Evolutionary conservation across 2,329 filamentous ascomycete species (phyloP).

Genomic region (Proliferodiscus dingleyae): DNA sequence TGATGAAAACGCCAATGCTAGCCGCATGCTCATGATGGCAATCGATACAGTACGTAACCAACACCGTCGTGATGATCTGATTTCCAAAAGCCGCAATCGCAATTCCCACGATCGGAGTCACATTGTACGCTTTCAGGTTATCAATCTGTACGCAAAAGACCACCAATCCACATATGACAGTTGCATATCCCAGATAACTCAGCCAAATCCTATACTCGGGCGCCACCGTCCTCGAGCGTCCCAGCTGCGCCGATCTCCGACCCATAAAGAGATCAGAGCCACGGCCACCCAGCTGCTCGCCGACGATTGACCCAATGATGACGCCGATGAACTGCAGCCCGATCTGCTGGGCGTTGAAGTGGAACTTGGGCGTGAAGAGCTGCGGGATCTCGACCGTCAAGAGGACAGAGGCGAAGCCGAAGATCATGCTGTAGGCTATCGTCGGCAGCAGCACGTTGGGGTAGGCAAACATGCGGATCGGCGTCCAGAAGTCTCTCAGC

Average conservation of each 20-base stretch:
- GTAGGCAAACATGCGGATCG: conserved; percentile 35
- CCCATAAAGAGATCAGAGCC: conserved; percentile 50
- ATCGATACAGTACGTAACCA: conserved; percentile 45
- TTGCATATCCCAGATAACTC: conserved; percentile 46
- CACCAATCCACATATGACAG: conserved; percentile 47
- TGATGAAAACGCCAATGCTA: conserved; percentile 56
- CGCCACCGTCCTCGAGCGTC: conserved; percentile 16
- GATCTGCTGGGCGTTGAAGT: conserved; percentile 50
- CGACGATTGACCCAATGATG: conserved; percentile 51
- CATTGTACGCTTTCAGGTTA: conserved; percentile 45
- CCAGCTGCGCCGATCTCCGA: conserved; percentile 30
- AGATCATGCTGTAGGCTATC: conserved; percentile 50
- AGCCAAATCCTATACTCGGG: conserved; percentile 55
- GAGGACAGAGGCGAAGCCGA: conserved; percentile 48
- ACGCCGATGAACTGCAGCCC: conserved; percentile 53
- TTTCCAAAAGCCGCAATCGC: conserved; percentile 50
- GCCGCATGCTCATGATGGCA: conserved; percentile 49
- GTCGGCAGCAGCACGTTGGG: conserved; percentile 47
- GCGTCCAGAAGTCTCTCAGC: conserved; percentile 7
- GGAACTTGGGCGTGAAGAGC: conserved; percentile 49
- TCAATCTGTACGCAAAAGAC: conserved; percentile 49
- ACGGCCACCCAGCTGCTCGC: conserved; percentile 52
- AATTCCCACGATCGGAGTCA: conserved; percentile 51
- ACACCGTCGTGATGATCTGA: conserved; percentile 55
- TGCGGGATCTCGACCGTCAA: conserved; percentile 55